A percentile compares a stretch with the other conserved stretches of the same genome.
These are phyloP conservation scores for Limtongozyma cylindracea DNA, from an alignment of 805 yeast species.

Conservation along the genomic window DNA sequence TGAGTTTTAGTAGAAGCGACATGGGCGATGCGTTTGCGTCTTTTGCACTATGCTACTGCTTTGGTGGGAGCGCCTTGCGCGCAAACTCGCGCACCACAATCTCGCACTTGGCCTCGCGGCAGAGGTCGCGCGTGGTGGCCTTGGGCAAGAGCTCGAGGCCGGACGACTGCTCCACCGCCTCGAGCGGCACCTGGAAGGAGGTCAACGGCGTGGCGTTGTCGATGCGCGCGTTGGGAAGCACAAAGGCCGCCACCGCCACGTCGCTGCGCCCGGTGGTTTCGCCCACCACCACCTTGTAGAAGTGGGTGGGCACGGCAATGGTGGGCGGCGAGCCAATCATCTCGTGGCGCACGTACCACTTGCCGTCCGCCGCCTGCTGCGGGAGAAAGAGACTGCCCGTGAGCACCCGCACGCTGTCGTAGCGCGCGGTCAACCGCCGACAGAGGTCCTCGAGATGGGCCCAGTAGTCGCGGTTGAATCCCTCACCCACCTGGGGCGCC, in stretches of 20 bases:
- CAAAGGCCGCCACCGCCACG: constrained; percentile 76
- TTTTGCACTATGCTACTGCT: too few relatives aligned
- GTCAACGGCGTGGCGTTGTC: constrained; percentile 45
- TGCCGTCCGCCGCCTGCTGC: constrained; percentile 55
- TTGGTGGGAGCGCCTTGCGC: too few relatives aligned
- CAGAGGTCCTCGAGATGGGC: constrained; percentile 85
- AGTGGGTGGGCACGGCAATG: constrained; percentile 94
- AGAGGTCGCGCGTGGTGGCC: constrained; percentile 30
- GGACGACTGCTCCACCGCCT: constrained; percentile 67
- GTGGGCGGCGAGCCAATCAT: constrained; percentile 93
- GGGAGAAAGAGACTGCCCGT: constrained; percentile 92
- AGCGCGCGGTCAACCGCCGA: constrained; percentile 47
- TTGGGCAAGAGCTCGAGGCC: constrained; percentile 65
- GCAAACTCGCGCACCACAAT: constrained; percentile 71
- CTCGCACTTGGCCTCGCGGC: constrained; percentile 60
- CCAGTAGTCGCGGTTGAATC: constrained; percentile 94
- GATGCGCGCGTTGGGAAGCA: constrained; percentile 70
- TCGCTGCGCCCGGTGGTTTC: constrained; percentile 21
- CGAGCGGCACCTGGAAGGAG: constrained; percentile 67
- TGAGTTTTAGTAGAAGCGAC: too few relatives aligned
- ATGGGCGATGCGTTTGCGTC: too few relatives aligned
- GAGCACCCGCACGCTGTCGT: constrained; percentile 56
- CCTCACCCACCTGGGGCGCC: constrained; percentile 94
- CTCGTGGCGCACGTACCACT: constrained; percentile 66
- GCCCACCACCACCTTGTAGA: constrained; percentile 75